Evolutionary conservation across 345 rosid genomes (phyloP), one percentile per base, ranked within the genome.

Genomic region (Eucalyptus marginata): DNA sequence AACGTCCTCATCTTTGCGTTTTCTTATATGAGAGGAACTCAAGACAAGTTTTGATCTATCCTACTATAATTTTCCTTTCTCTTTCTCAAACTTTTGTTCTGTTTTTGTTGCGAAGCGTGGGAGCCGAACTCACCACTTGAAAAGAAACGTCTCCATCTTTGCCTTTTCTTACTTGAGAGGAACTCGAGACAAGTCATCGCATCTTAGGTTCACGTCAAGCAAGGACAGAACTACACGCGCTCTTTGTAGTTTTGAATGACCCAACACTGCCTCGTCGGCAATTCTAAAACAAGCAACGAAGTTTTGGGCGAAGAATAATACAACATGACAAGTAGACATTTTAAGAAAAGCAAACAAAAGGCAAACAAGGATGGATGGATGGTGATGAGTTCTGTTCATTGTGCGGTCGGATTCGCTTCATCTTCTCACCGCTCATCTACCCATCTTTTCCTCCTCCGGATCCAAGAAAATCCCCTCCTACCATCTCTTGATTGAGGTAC

Each of bases 1-100:
- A 62, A 62, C 4, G 3, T 64, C 6, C 0, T 17, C 40, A 64
- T n/a, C 40, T 29, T n/a, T 7, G 10, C 36, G 0, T 62, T 62
- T 6, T 62, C 68, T 29, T 6, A 1, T 7, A n/a, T 4, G 40
- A 64, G 71, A 62, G 76, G n/a, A 29, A 52, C 58, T 52, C 58
- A 20, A 52, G 10, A 18, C 58, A 18, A 52, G 2, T 59, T 58
- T 25, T 11, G n/a, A 5, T 29, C 17, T 12, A 4, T 11, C 16
- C 7, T 59, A 27, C 33, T 12, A 13, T 27, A 59, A 27, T 6
- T 59, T 4, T 3, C 68, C 68, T 59, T 12, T 25, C n/a, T 29
- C 68, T 59, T 59, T 59, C 7, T 12, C 4, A 1, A 7, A 64
- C 16, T n/a, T 27, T 12, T 59, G 2, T 29, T 13, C 3, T 5